Conservation (phyloP, 768 basidiomycete genomes). For the Chlorophyllum brunneum region DNA sequence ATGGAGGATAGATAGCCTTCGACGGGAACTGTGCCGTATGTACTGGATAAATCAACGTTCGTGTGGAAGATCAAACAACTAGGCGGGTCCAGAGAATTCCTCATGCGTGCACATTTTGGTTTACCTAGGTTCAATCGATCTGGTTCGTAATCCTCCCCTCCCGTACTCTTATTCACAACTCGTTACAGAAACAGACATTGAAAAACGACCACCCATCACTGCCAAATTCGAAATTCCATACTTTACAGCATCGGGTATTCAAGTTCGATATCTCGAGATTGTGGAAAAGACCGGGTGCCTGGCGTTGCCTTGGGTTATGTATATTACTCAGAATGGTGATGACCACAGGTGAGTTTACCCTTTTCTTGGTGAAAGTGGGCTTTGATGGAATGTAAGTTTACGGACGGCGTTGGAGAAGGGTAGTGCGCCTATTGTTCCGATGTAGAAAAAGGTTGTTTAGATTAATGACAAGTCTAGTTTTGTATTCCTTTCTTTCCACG, state of each 20-base stretch:
- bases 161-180: background rate
- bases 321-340: slow-evolving; percentile 89
- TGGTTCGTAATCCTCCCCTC: slow-evolving; percentile 49
- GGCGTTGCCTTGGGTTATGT: slow-evolving; percentile 93
- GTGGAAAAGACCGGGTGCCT: slow-evolving; percentile 99
- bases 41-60: slow-evolving; percentile 96
- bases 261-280: slow-evolving; percentile 96
- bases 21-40: slow-evolving; percentile 94
- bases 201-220: slow-evolving; percentile 92
- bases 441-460: no score
- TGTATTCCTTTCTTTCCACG: no score
- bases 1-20: slow-evolving; percentile 74
- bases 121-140: slow-evolving; percentile 89
- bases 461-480: no score
- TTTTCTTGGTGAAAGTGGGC: background rate
- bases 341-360: slow-evolving; percentile 82
- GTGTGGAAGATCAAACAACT: slow-evolving; percentile 99
- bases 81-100: slow-evolving; percentile 91
- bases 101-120: slow-evolving; percentile 97
- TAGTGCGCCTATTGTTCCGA: slow-evolving; percentile 13
- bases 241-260: slow-evolving; percentile 96
- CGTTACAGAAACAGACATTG: slow-evolving; percentile 77
- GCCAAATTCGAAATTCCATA: slow-evolving; percentile 99
- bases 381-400: slow-evolving; percentile 37
- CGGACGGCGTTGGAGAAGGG: slow-evolving; percentile 72